Evolutionary conservation across 169 alveolate genomes (phyloP).

Genomic region (Babesia ovis): DNA sequence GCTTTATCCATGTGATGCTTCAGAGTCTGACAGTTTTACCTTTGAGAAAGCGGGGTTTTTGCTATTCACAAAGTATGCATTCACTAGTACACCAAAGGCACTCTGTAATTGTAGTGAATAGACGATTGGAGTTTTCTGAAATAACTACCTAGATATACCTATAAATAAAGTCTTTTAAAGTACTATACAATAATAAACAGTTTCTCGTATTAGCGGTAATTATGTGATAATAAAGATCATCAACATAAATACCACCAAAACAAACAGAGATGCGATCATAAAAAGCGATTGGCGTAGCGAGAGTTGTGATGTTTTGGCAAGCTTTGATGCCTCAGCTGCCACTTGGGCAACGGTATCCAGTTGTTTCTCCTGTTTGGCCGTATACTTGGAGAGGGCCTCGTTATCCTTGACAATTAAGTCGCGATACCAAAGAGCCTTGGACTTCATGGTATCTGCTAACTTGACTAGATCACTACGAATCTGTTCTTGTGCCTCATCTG

Average conservation of each 20-base stretch:
- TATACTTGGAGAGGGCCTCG: conserved; percentile 53
- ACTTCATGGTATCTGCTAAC: conserved; percentile 66
- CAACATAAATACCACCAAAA: conserved; percentile 37
- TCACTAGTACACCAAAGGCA: too few relatives aligned
- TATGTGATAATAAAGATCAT: conserved; percentile 51
- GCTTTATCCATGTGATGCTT: too few relatives aligned
- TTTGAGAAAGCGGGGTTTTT: too few relatives aligned
- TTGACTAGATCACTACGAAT: conserved; percentile 61
- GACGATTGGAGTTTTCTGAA: too few relatives aligned
- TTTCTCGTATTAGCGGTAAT: neutral
- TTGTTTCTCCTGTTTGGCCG: conserved; percentile 65
- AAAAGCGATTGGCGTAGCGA: conserved; percentile 47
- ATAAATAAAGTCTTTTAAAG: too few relatives aligned
- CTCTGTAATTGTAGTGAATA: too few relatives aligned
- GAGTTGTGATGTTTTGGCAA: conserved; percentile 30
- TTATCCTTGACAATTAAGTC: conserved; percentile 63
- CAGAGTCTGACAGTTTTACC: too few relatives aligned
- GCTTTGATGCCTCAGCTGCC: conserved; percentile 46
- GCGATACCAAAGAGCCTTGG: conserved; percentile 66
- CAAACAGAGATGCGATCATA: conserved; percentile 52
- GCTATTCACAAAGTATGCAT: too few relatives aligned
- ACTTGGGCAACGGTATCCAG: conserved; percentile 65
- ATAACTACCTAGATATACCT: too few relatives aligned
- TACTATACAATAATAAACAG: too few relatives aligned
- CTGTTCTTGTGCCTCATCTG: conserved; percentile 44